Conservation (phyloP, 2,329 filamentous ascomycete genomes). For the Colletotrichum filicis region DNA sequence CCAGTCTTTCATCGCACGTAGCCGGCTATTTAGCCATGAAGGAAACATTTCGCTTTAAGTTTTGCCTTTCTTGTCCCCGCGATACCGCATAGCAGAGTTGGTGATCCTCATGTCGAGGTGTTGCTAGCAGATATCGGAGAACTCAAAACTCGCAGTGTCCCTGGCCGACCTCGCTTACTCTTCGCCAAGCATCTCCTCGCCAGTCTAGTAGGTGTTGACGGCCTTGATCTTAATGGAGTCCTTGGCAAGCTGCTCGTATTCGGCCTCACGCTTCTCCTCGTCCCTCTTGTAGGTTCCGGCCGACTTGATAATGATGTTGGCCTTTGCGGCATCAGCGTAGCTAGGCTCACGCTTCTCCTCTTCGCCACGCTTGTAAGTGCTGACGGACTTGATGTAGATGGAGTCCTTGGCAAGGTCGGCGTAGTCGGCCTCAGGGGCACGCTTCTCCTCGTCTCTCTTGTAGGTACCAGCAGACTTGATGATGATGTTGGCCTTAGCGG, state of each 20-base stretch:
- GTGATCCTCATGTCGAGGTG: too few species aligned
- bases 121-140: too few species aligned
- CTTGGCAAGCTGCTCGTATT: background rate
- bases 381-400: slow-evolving; percentile 14
- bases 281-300: slow-evolving; percentile 1
- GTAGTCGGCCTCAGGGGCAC: background rate
- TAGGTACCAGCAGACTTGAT: slow-evolving; percentile 18
- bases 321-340: background rate
- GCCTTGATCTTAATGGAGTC: background rate
- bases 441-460: slow-evolving; percentile 15
- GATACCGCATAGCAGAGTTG: too few species aligned
- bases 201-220: background rate
- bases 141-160: background rate
- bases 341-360: background rate
- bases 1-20: too few species aligned
- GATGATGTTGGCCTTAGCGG: slow-evolving; percentile 1
- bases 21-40: too few species aligned
- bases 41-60: too few species aligned
- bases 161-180: background rate
- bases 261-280: background rate
- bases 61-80: too few species aligned
- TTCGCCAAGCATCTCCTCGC: background rate
- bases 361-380: background rate
- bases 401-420: background rate
- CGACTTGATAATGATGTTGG: background rate